A percentile compares a stretch with the other conserved stretches of the same genome.
Conservation (phyloP, 768 basidiomycete genomes). For the Lentinus brumalis region DNA sequence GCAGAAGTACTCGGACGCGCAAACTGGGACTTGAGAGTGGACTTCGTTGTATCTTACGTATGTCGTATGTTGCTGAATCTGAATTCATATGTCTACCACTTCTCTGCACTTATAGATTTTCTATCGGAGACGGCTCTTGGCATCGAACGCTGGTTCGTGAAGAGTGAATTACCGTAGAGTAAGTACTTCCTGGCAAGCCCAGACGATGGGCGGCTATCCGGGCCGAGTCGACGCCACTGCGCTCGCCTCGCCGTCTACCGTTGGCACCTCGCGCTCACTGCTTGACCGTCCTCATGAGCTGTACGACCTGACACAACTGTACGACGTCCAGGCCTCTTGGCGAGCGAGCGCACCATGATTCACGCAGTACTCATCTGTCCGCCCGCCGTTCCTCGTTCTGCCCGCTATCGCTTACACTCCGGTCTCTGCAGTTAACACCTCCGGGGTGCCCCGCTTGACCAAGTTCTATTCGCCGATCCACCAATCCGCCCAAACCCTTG, state of each 20-base stretch:
- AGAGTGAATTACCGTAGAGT: too few relatives aligned
- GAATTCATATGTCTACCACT: background rate
- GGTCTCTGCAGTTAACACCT: conserved; percentile 77
- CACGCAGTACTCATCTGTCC: conserved; percentile 85
- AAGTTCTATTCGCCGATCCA: conserved; percentile 89
- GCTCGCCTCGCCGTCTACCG: background rate
- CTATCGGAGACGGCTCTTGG: too few relatives aligned
- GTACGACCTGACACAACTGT: background rate
- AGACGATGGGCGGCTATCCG: background rate
- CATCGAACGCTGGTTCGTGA: too few relatives aligned
- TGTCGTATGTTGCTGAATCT: background rate
- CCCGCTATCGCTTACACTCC: conserved; percentile 11
- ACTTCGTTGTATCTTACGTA: background rate
- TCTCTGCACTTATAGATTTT: too few relatives aligned
- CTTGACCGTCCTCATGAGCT: too few relatives aligned
- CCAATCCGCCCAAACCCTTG: conserved; percentile 64
- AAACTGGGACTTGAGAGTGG: background rate
- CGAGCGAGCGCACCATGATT: conserved; percentile 52
- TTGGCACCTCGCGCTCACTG: background rate
- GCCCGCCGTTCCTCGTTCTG: conserved; percentile 11
- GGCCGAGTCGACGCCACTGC: background rate
- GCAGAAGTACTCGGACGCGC: too few relatives aligned
- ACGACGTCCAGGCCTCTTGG: background rate
- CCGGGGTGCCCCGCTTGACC: conserved; percentile 80
- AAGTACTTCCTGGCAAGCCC: too few relatives aligned